Base-by-base conservation (phyloP, 1,284 basidiomycete species). In the Malassezia sp. region DNA sequence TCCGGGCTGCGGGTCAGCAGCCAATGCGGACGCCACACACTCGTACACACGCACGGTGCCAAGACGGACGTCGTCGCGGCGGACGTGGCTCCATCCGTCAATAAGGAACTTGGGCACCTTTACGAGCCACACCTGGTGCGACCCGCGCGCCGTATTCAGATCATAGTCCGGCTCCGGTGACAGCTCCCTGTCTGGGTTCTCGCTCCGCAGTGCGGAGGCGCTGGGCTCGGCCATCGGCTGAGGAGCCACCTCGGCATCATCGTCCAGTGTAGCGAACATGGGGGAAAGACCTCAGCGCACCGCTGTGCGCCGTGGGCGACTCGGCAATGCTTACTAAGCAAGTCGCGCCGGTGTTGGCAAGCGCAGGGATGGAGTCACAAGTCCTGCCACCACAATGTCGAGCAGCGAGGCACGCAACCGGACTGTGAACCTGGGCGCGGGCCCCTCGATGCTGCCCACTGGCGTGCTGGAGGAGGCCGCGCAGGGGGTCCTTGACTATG, bases 21-120 rank as follows among this genome's bases (percentile, higher is more conserved):
- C n/a, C 18, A n/a, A 11, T 5, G 18, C n/a, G n/a, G n/a, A n/a
- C n/a, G n/a, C n/a, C 8, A 59, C 56, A 36, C 45, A 58, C 56
- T 73, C 73, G 52, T 75, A 76, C 2, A 77, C 72, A 1, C 74
- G 54, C 28, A 77, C 70, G 2, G 72, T 73, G 4, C 75, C 76
- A 11, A 77, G 51, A 4, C 72, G 65, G 26, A 73, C 60, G 17
- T 74, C 75, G 17, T 71, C 71, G 40, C 73, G 67, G n/a, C 64
- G 57, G 11, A 75, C 71, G 15, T 65, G 57, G 50, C 68, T 65
- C 76, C 76, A 77, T 24, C 72, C 68, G 48, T 76, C 73, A 24
- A 74, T 61, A 15, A 77, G 49, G 60, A 76, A 76, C 12, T 73
- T 66, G 10, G 76, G 76, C 22, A 77, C 71, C 65, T 74, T 68